phyloP scores from a whole-genome alignment of 2,329 filamentous ascomycete genomes.

The Rutstroemia sp. region DNA sequence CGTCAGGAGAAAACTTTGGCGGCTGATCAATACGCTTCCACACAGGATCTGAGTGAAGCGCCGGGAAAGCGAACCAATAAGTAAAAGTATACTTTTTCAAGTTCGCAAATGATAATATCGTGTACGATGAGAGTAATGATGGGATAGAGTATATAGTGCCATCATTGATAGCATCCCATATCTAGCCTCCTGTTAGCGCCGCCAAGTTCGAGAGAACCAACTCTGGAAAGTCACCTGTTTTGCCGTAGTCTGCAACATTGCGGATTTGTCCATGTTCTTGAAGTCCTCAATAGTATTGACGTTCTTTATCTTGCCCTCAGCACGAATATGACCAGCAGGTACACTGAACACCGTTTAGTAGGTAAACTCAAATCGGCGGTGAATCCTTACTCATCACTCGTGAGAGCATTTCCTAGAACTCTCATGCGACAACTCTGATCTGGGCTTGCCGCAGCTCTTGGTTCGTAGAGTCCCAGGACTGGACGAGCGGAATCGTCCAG shows the following conservation, averaged over 20 bases:
- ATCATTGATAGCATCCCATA: conserved; percentile 97
- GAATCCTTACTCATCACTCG: conserved; percentile 65
- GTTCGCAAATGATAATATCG: conserved; percentile 86
- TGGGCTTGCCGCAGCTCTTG: conserved; percentile 61
- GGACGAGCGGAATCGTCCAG: conserved; percentile 88
- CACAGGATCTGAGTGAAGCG: conserved; percentile 76
- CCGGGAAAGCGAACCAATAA: conserved; percentile 98
- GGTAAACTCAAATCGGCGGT: background rate
- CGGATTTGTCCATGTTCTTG: conserved; percentile 70
- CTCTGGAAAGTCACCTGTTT: conserved; percentile 52
- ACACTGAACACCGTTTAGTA: conserved; percentile 40
- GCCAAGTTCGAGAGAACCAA: conserved; percentile 11
- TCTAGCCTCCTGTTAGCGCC: conserved; percentile 41
- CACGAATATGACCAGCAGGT: conserved; percentile 66
- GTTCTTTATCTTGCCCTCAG: conserved; percentile 91
- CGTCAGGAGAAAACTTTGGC: conserved; percentile 52
- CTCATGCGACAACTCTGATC: conserved; percentile 83
- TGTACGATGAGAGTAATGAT: conserved; percentile 82
- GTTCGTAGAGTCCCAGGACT: conserved; percentile 82
- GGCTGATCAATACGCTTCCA: conserved; percentile 58
- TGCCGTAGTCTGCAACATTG: conserved; percentile 71
- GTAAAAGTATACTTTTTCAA: conserved; percentile 96
- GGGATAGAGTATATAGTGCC: conserved; percentile 94
- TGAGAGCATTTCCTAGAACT: conserved; percentile 79
- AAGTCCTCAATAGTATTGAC: conserved; percentile 95